A percentile compares a stretch with the other conserved stretches of the same genome.
These are phyloP conservation scores for Hypocrella siamensis DNA, from an alignment of 2,329 filamentous ascomycete species.

Conservation along the genomic window DNA sequence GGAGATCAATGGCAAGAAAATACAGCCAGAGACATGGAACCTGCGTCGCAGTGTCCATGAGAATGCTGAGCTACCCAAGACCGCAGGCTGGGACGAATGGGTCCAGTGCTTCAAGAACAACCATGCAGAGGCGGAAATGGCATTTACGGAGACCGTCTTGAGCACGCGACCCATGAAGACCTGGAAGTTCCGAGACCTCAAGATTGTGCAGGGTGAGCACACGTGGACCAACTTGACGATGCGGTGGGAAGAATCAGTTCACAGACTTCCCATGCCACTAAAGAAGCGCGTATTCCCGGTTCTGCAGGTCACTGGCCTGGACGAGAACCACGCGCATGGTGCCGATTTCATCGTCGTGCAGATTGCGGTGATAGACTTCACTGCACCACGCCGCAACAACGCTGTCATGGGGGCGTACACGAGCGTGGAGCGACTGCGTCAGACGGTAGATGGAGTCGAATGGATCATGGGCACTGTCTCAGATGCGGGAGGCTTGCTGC, in stretches of 20 bases:
- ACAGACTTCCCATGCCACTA: slow-evolving; percentile 44
- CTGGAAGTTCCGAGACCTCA: slow-evolving; percentile 29
- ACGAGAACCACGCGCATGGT: slow-evolving; percentile 12
- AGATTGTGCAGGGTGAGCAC: slow-evolving; percentile 19
- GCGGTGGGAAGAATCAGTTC: slow-evolving; percentile 47
- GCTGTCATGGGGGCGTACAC: slow-evolving; percentile 45
- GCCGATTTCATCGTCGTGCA: slow-evolving; percentile 41
- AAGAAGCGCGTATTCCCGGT: slow-evolving; percentile 51
- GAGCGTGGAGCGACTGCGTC: slow-evolving; percentile 46
- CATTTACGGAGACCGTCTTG: slow-evolving; percentile 22
- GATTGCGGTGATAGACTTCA: slow-evolving; percentile 24
- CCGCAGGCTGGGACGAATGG: slow-evolving; percentile 51
- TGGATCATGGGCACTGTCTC: slow-evolving; percentile 70
- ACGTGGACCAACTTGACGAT: slow-evolving; percentile 33
- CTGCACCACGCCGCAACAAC: slow-evolving; percentile 23
- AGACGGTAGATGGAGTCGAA: slow-evolving; percentile 33
- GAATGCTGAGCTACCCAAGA: slow-evolving; percentile 30
- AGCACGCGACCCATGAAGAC: slow-evolving; percentile 19
- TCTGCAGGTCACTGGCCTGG: slow-evolving; percentile 40
- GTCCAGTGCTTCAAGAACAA: slow-evolving; percentile 37
- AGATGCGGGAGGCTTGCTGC: slow-evolving; percentile 52
- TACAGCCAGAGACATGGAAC: slow-evolving; percentile 41
- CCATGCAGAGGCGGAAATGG: slow-evolving; percentile 23
- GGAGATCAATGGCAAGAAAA: slow-evolving; percentile 7
- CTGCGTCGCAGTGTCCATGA: slow-evolving; percentile 46